Percentiles rank a stretch among this genome's conserved stretches.
Evolutionary conservation across 192 early-diverging fungal genomes (phyloP).

Genomic region (Coemansia sp.): DNA sequence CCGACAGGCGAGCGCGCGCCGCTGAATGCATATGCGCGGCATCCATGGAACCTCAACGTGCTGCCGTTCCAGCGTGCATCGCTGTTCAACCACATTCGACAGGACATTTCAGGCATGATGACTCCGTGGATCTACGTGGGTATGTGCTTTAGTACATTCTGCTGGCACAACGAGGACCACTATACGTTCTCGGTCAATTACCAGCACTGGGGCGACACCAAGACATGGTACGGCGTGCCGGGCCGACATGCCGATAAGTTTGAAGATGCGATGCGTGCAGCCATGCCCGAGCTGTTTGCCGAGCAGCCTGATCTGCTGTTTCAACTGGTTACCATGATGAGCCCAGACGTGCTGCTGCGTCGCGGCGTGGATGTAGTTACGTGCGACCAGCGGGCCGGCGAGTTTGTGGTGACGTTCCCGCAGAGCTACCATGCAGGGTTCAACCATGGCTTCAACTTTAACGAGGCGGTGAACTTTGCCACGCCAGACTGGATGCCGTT

Average conservation of each 20-base stretch:
- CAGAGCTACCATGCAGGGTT: constrained; percentile 94
- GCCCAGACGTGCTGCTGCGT: constrained; percentile 68
- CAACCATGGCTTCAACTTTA: constrained; percentile 97
- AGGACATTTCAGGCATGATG: constrained; percentile 97
- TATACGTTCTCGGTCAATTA: constrained; percentile 97
- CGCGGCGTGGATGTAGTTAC: constrained; percentile 76
- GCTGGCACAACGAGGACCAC: constrained; percentile 98
- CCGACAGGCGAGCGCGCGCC: constrained; percentile 68
- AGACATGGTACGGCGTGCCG: constrained; percentile 98
- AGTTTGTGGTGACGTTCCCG: constrained; percentile 95
- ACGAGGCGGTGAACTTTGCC: constrained; percentile 98
- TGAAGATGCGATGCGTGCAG: constrained; percentile 76
- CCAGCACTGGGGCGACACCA: constrained; percentile 93
- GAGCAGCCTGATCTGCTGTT: constrained; percentile 89
- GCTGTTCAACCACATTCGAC: constrained; percentile 83
- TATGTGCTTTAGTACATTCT: constrained; percentile 93
- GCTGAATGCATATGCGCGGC: constrained; percentile 62
- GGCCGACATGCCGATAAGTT: constrained; percentile 75
- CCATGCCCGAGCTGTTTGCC: constrained; percentile 86
- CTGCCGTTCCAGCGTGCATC: constrained; percentile 79
- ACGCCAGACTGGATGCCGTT: constrained; percentile 85
- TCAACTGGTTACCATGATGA: constrained; percentile 91
- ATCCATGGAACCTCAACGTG: constrained; percentile 88
- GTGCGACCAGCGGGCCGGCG: constrained; percentile 85
- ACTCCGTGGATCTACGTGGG: constrained; percentile 97